Evolutionary conservation across 2,329 filamentous ascomycete genomes (phyloP).

Genomic region (Pseudogymnoascus sp.): DNA sequence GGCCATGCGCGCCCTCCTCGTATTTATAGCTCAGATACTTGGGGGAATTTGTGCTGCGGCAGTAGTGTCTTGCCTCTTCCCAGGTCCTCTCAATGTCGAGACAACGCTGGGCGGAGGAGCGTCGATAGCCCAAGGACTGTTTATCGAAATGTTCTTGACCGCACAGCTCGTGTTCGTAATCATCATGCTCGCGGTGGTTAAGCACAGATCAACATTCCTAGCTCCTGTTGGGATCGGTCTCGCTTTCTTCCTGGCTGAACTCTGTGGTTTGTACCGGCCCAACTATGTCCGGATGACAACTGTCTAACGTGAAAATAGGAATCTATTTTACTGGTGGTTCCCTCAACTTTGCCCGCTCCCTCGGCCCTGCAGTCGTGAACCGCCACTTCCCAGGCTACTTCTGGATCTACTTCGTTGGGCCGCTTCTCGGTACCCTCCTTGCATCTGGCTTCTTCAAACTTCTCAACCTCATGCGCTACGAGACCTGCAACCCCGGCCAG

Average conservation of each 20-base stretch:
- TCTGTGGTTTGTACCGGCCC: slow-evolving; percentile 28
- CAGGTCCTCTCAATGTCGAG: slow-evolving; percentile 35
- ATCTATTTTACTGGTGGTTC: slow-evolving; percentile 42
- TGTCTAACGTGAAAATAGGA: slow-evolving; percentile 24
- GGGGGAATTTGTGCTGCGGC: slow-evolving; percentile 34
- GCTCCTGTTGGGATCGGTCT: slow-evolving; percentile 41
- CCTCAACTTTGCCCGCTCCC: slow-evolving; percentile 39
- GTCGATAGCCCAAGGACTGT: slow-evolving; percentile 37
- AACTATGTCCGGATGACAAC: slow-evolving; percentile 11
- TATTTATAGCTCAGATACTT: slow-evolving; percentile 29
- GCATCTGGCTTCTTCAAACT: slow-evolving; percentile 42
- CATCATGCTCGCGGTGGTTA: slow-evolving; percentile 44
- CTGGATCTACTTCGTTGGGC: slow-evolving; percentile 46
- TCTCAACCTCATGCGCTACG: slow-evolving; percentile 44
- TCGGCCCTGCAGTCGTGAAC: slow-evolving; percentile 39
- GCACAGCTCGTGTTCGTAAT: slow-evolving; percentile 41
- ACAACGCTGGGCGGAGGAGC: slow-evolving; percentile 35
- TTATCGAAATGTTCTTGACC: slow-evolving; percentile 42
- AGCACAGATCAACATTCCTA: slow-evolving; percentile 40
- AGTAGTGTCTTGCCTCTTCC: slow-evolving; percentile 36
- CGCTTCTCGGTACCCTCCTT: slow-evolving; percentile 40
- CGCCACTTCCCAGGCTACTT: slow-evolving; percentile 35
- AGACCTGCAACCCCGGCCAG: slow-evolving; percentile 41
- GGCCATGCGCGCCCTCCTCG: slow-evolving; percentile 26
- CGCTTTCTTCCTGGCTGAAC: slow-evolving; percentile 37